phyloP scores from a whole-genome alignment of 371 early-diverging fungal species.

The Capillidium heterosporum region DNA sequence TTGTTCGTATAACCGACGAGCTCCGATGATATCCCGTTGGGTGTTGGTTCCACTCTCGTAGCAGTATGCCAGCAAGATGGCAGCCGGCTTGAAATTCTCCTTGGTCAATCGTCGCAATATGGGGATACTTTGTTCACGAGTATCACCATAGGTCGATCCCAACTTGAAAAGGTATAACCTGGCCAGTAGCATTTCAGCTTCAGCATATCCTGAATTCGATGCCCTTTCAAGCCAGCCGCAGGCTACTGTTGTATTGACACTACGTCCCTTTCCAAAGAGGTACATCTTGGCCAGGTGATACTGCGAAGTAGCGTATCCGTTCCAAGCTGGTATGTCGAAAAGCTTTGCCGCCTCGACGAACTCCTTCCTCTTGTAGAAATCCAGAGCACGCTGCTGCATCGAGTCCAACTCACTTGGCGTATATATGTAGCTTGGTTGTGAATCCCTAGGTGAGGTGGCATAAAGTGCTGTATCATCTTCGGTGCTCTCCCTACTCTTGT shows the following conservation, averaged over 20 bases:
- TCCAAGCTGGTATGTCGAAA: conserved; percentile 1
- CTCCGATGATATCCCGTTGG: conserved; percentile 19
- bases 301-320: neutral
- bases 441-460: neutral
- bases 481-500: neutral
- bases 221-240: conserved; percentile 8
- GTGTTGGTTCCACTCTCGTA: conserved; percentile 29
- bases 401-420: neutral
- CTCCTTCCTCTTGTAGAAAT: neutral
- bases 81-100: conserved; percentile 17
- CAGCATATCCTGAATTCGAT: conserved; percentile 15
- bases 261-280: neutral
- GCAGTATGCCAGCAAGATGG: conserved; percentile 17
- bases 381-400: neutral
- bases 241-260: neutral
- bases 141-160: neutral
- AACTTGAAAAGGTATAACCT: conserved; percentile 8
- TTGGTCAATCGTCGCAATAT: neutral
- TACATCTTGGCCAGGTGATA: neutral
- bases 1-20: neutral
- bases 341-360: neutral
- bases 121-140: too few relatives aligned
- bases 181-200: conserved; percentile 21
- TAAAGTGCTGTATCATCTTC: neutral
- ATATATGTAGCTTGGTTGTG: neutral